Base-by-base conservation (phyloP, 176 grass and related monocot species). In the Triticum urartu region DNA sequence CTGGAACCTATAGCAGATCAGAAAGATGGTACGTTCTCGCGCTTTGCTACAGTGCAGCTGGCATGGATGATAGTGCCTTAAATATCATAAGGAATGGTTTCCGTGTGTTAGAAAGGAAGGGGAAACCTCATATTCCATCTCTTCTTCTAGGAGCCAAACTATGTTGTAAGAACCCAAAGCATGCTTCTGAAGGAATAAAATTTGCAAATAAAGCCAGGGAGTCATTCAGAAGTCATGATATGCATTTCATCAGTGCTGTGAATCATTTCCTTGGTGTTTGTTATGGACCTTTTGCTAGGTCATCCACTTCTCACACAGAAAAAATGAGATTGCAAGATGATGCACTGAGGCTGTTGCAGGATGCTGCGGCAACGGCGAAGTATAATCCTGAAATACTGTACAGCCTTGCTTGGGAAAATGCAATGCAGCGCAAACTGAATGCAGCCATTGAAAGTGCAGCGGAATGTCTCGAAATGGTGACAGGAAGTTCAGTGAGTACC, bases 11-110 rank as follows among this genome's bases (percentile, higher is more conserved):
- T 85, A 88, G 66, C 82, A 89, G 90, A 89, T 86, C 85, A 65
- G 92, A 96, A 72, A 98, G 97, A 91, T 98, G 97, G 94, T 98
- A 94, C 85, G 65, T 96, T 85, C 94, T 99, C 40, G 92, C 97
- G 52, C 90, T 99, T 84, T 96, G 97, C 93, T 96, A 92, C 64
- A 88, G 91, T 87, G 91, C 94, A 47, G 32, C 79, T 48, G 88
- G 90, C 79, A 87, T 94, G 80, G 94, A 99, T 85, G 90, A 91
- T 79, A 91, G 88, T 90, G 94, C 97, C 66, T 80, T 99, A 79
- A 94, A 96, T 84, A 87, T 99, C 81, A 87, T 99, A 87, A 94
- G 85, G 72, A 99, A 88, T 21, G 89, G 86, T 58, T 83, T 87
- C 72, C 74, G 72, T 64, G 87, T 94, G 79, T 91, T 91, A 77